Evolutionary conservation across 306 rosid species (phyloP).

Genomic region (Rosa rugosa): DNA sequence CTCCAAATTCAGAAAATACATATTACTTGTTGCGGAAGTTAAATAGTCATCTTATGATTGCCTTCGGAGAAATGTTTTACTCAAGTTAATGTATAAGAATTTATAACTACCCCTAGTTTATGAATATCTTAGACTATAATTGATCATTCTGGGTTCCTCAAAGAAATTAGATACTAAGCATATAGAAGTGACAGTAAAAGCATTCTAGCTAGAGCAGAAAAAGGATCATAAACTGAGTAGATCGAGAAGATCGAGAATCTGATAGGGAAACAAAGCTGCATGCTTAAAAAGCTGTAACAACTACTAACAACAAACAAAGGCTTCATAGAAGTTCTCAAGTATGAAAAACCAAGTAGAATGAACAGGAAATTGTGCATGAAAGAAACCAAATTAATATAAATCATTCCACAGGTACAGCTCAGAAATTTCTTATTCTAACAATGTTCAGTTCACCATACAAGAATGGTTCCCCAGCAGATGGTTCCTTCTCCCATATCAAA

Average conservation of each 20-base stretch:
- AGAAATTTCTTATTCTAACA: neutral
- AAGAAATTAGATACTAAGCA: too few species aligned
- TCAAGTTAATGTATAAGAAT: too few species aligned
- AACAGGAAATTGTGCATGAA: neutral
- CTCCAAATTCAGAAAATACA: too few species aligned
- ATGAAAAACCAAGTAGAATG: neutral
- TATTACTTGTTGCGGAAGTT: too few species aligned
- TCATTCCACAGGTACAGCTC: neutral
- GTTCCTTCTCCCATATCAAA: slow-evolving; percentile 1
- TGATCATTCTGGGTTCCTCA: too few species aligned
- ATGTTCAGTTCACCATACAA: neutral
- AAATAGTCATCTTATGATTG: too few species aligned
- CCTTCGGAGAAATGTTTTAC: too few species aligned
- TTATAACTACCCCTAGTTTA: too few species aligned
- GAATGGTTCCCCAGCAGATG: neutral
- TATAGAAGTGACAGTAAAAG: too few species aligned
- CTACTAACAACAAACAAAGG: neutral
- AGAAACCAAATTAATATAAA: neutral
- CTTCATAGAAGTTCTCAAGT: too few species aligned
- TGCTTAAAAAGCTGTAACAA: neutral
- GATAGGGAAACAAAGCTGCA: neutral
- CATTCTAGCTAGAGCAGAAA: neutral
- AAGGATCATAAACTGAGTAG: too few species aligned
- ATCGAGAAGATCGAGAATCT: neutral
- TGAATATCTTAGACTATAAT: too few species aligned